Base-by-base conservation (phyloP, 495 filamentous ascomycete genomes). In the Lindgomyces ingoldianus region DNA sequence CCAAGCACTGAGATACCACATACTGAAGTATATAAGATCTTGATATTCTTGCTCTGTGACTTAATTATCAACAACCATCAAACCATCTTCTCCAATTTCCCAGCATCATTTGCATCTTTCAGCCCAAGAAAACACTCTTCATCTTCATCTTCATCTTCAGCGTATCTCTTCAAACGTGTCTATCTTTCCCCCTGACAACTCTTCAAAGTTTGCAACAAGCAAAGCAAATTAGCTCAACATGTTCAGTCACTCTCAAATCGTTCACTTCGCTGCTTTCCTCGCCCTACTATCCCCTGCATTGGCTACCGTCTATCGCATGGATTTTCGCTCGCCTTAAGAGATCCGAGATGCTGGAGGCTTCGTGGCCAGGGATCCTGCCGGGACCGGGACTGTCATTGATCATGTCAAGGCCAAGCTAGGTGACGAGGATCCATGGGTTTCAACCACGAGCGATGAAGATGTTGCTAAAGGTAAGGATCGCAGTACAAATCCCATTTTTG, bases 171-270 rank as follows among this genome's bases (percentile, higher is more conserved):
- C 47, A 50, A 50, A 50, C 47, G 47, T 50, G 25, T 50, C 47
- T 21, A 50, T 50, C 47, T 50, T 50, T 50, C 19, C 47, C 47
- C 47, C 47, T 50, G 47, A 50, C 47, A 50, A 50, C 47, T 50
- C 47, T 50, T 50, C 47, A 50, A 50, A 50, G 47, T 50, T 50
- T 50, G 22, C n/a, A 50, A 50, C 47, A 50, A 50, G 47, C 47
- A 50, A 50, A 50, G 47, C 47, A 50, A 50, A 50, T 50, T 21
- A 50, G 47, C 47, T 50, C 47, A 50, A 50, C 47, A 50, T 50
- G 47, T 50, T 50, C 47, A 21, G 47, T 50, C 47, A 50, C 47
- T 50, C 47, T 50, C 16, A 26, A 50, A 50, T 50, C 47, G 47
- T 50, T 50, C 25, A 50, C 47, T 50, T 50, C 47, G 47, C 47